Evolutionary conservation across 257 asterid genomes (phyloP).

Genomic region (Rubia yunnanensis): DNA sequence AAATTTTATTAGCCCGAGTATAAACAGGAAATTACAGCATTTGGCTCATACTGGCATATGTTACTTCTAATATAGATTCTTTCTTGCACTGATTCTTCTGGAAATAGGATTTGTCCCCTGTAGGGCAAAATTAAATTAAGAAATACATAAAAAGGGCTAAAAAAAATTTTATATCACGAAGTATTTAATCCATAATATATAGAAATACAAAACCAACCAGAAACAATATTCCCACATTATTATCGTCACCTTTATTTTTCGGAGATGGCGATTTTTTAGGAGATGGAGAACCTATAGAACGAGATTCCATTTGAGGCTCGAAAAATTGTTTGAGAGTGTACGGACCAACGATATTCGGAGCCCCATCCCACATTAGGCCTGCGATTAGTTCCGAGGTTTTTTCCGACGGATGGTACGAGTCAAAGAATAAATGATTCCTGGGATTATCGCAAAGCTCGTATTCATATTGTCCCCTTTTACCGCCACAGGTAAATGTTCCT

Average conservation of each 20-base stretch:
- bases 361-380: neutral
- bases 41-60: too few relatives aligned
- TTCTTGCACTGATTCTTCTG: too few relatives aligned
- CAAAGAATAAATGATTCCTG: neutral
- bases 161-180: too few relatives aligned
- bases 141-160: too few relatives aligned
- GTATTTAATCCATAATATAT: conserved; percentile 15
- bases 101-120: too few relatives aligned
- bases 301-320: neutral
- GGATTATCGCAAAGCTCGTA: neutral
- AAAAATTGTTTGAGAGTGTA: neutral
- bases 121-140: too few relatives aligned
- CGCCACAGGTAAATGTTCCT: neutral
- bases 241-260: neutral
- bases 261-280: neutral
- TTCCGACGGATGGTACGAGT: neutral
- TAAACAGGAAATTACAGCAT: too few relatives aligned
- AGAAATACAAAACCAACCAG: neutral
- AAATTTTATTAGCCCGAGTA: too few relatives aligned
- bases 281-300: neutral
- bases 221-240: neutral
- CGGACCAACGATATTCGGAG: neutral
- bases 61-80: too few relatives aligned
- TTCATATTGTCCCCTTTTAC: neutral
- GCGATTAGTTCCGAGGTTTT: neutral